These are phyloP conservation scores for Scutellospora calospora DNA, from an alignment of 371 early-diverging fungal species.

Conservation along the genomic window DNA sequence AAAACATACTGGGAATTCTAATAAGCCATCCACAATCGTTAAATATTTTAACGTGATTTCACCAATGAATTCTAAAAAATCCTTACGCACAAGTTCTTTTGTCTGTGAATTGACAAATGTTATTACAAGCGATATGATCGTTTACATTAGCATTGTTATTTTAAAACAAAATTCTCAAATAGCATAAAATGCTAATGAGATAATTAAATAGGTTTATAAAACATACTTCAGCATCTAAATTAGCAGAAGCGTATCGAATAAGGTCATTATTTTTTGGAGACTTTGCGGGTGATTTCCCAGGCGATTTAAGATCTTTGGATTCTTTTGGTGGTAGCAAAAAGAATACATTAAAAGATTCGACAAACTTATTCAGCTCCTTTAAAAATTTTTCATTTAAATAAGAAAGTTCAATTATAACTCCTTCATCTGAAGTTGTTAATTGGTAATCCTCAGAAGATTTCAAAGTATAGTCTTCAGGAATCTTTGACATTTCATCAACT, in stretches of 20 bases:
- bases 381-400: constrained; percentile 25
- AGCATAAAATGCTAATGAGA: background rate
- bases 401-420: constrained; percentile 16
- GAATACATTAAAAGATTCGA: constrained; percentile 33
- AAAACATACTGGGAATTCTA: constrained; percentile 50
- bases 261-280: background rate
- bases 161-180: background rate
- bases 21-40: constrained; percentile 46
- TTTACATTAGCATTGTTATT: no score
- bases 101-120: constrained; percentile 31
- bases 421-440: background rate
- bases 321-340: constrained; percentile 8
- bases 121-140: no score
- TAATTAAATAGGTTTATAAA: background rate
- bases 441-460: constrained; percentile 38
- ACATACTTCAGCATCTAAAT: constrained; percentile 16
- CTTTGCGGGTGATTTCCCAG: constrained; percentile 31
- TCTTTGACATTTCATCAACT: constrained; percentile 47
- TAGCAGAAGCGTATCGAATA: background rate
- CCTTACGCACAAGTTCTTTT: constrained; percentile 39
- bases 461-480: constrained; percentile 45
- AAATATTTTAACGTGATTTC: constrained; percentile 46
- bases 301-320: constrained; percentile 41
- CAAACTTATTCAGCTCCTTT: constrained; percentile 30
- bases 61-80: constrained; percentile 46